Conservation (phyloP, 345 rosid genomes). For the Punica granatum region DNA sequence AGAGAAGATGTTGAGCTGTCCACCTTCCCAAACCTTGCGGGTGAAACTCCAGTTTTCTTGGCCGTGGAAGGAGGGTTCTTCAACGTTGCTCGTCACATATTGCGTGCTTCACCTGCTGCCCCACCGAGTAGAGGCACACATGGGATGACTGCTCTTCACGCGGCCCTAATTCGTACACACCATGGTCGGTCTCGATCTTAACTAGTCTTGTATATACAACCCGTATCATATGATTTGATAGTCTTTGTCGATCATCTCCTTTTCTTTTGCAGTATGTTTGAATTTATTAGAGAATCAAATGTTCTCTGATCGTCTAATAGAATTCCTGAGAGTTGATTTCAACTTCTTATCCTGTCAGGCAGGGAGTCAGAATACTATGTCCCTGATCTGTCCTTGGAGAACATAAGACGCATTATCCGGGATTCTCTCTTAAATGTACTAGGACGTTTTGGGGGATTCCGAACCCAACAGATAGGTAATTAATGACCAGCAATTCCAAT, state of each 20-base stretch:
- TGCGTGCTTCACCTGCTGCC: constrained; percentile 6
- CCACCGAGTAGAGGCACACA: constrained; percentile 14
- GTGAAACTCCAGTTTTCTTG: constrained; percentile 17
- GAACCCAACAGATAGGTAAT: constrained; percentile 5
- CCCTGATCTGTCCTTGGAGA: constrained; percentile 10
- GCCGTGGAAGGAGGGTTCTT: constrained; percentile 21
- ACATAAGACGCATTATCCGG: constrained; percentile 7
- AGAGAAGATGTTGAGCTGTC: constrained; percentile 13
- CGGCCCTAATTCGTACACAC: constrained; percentile 3
- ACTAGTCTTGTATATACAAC: neutral
- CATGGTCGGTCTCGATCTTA: neutral
- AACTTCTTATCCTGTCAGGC: too few species aligned
- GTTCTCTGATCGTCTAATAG: too few species aligned
- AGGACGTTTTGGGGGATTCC: constrained; percentile 5
- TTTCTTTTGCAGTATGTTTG: too few species aligned
- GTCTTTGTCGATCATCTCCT: neutral
- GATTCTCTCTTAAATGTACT: neutral
- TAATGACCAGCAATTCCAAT: too few species aligned
- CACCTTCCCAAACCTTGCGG: constrained; percentile 1
- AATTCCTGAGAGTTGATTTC: too few species aligned
- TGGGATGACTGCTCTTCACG: neutral
- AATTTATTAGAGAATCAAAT: too few species aligned
- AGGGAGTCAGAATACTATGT: neutral
- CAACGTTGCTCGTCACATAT: constrained; percentile 9
- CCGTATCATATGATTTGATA: too few species aligned